Evolutionary conservation across 2,329 filamentous ascomycete genomes (phyloP).

Genomic region (Hymenoscyphus linearis): DNA sequence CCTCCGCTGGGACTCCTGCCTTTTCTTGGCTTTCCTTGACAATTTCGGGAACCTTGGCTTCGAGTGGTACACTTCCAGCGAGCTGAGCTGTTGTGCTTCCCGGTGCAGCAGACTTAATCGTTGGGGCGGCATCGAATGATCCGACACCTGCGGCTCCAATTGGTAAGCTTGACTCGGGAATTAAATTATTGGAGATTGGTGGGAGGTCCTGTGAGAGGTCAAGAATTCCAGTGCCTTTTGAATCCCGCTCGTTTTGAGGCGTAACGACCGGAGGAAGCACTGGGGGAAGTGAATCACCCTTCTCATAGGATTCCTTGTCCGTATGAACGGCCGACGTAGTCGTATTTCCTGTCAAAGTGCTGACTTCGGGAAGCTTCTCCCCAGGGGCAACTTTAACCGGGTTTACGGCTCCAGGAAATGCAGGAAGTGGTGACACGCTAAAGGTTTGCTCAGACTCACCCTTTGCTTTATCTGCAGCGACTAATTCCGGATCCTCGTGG

Average conservation of each 20-base stretch:
- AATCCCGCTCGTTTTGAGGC: slow-evolving; percentile 34
- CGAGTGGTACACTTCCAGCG: slow-evolving; percentile 39
- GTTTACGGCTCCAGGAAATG: slow-evolving; percentile 63
- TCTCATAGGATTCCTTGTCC: slow-evolving; percentile 83
- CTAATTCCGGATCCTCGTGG: slow-evolving; percentile 75
- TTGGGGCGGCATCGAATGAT: slow-evolving; percentile 47
- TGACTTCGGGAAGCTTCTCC: slow-evolving; percentile 69
- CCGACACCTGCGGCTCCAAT: slow-evolving; percentile 44
- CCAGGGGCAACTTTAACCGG: slow-evolving; percentile 75
- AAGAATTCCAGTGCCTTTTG: slow-evolving; percentile 35
- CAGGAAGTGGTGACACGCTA: slow-evolving; percentile 56
- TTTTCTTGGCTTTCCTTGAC: slow-evolving; percentile 69
- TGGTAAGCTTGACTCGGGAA: slow-evolving; percentile 78
- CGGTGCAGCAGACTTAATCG: slow-evolving; percentile 46
- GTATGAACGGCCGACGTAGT: slow-evolving; percentile 67
- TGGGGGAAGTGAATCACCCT: slow-evolving; percentile 52
- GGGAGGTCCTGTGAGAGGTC: slow-evolving; percentile 51
- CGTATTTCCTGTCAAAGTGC: slow-evolving; percentile 60
- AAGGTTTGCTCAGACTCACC: slow-evolving; percentile 41
- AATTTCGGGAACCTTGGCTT: slow-evolving; percentile 50
- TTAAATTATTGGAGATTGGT: slow-evolving; percentile 56
- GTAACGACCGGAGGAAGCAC: slow-evolving; percentile 36
- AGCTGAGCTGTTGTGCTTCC: slow-evolving; percentile 38
- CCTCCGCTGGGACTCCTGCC: slow-evolving; percentile 60
- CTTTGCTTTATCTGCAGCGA: slow-evolving; percentile 43